Evolutionary conservation across 208 protist genomes (phyloP).

Genomic region (Acanthamoeba healyi): DNA sequence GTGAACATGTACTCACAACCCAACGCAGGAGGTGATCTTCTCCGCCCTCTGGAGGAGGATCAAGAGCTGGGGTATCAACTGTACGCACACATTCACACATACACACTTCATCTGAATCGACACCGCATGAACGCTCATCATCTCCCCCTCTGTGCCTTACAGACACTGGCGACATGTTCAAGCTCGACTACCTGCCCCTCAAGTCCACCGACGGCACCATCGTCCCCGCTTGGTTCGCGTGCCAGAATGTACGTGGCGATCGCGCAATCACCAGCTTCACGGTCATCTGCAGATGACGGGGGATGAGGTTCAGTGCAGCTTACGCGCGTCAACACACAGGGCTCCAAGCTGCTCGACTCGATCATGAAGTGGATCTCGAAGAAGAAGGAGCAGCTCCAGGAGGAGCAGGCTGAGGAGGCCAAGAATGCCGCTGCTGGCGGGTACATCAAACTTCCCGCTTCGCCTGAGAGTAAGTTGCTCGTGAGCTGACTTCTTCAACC

Average conservation of each 20-base stretch:
- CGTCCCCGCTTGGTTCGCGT: slow-evolving; percentile 1
- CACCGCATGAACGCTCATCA: too few relatives aligned
- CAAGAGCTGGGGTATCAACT: slow-evolving; percentile 43
- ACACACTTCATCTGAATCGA: too few relatives aligned
- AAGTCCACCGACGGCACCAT: not conserved
- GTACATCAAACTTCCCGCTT: too few relatives aligned
- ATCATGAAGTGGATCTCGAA: slow-evolving; percentile 23
- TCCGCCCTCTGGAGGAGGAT: not conserved
- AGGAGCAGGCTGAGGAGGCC: not conserved
- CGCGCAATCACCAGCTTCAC: not conserved
- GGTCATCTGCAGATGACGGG: not conserved
- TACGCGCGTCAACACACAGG: not conserved
- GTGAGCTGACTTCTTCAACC: too few relatives aligned
- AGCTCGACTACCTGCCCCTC: slow-evolving; percentile 13
- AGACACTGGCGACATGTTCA: slow-evolving; percentile 21
- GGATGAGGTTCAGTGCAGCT: not conserved
- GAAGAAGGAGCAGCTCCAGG: slow-evolving; percentile 29
- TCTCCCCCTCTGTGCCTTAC: not conserved
- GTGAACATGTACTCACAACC: too few relatives aligned
- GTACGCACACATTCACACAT: too few relatives aligned
- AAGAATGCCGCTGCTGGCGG: too few relatives aligned
- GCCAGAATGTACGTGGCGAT: not conserved
- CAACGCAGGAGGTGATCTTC: slow-evolving; percentile 2
- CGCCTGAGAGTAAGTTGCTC: too few relatives aligned
- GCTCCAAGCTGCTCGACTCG: not conserved